A percentile compares a stretch with the other conserved stretches of the same genome.
Conservation (phyloP, 495 filamentous ascomycete genomes). For the Podospora pseudocomata region DNA sequence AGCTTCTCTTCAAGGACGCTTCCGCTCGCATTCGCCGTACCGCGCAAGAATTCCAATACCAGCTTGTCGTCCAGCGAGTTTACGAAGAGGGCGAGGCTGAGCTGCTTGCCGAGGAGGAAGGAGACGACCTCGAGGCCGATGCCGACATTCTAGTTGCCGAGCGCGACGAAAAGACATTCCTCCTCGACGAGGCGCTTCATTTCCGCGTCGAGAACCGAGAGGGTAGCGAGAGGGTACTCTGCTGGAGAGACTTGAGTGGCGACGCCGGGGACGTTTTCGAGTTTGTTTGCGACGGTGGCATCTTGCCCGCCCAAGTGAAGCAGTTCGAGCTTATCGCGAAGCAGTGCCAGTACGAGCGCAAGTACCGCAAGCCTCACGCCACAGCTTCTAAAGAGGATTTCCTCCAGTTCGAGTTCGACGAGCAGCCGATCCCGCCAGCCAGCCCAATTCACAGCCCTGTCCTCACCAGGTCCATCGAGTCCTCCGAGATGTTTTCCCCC, state of each 20-base stretch:
- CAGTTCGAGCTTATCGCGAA: slow-evolving; percentile 80
- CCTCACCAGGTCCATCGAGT: slow-evolving; percentile 46
- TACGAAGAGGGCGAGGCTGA: slow-evolving; percentile 98
- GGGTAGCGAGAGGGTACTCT: slow-evolving; percentile 74
- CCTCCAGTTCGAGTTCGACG: slow-evolving; percentile 72
- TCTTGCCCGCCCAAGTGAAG: slow-evolving; percentile 64
- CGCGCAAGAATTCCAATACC: slow-evolving; percentile 92
- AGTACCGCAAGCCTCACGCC: slow-evolving; percentile 72
- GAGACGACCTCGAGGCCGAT: slow-evolving; percentile 69
- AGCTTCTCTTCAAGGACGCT: slow-evolving; percentile 98
- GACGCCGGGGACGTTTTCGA: slow-evolving; percentile 93
- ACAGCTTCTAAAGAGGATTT: slow-evolving; percentile 80
- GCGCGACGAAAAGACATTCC: slow-evolving; percentile 93
- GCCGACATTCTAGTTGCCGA: slow-evolving; percentile 62
- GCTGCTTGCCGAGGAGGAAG: slow-evolving; percentile 75
- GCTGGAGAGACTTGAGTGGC: slow-evolving; percentile 92
- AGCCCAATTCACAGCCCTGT: slow-evolving; percentile 70
- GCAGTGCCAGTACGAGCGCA: slow-evolving; percentile 97
- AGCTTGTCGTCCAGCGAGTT: slow-evolving; percentile 90
- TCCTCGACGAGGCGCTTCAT: slow-evolving; percentile 86
- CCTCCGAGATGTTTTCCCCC: slow-evolving; percentile 42
- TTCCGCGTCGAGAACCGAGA: slow-evolving; percentile 80
- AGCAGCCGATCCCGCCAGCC: slow-evolving; percentile 74
- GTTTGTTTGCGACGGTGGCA: slow-evolving; percentile 82
- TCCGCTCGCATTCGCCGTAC: slow-evolving; percentile 87